phyloP scores from a whole-genome alignment of 1,284 basidiomycete genomes.

The Pseudozyma flocculosa region DNA sequence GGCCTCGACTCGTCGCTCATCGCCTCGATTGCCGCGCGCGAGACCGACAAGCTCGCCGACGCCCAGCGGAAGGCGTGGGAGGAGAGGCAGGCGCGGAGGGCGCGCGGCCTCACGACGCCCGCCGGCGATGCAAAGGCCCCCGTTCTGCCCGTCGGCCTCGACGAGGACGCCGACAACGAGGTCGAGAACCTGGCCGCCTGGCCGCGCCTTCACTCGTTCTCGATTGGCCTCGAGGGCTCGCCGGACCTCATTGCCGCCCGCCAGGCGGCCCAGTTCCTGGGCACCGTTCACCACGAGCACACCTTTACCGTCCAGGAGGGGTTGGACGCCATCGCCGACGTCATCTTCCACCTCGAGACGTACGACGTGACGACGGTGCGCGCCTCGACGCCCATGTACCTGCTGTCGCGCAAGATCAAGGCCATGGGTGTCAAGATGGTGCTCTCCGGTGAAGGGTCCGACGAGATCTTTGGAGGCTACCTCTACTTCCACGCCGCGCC shows the following conservation, averaged over 20 bases:
- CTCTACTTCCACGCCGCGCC: conserved; percentile 99
- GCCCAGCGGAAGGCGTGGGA: conserved; percentile 64
- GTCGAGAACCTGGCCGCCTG: conserved; percentile 68
- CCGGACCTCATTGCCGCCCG: conserved; percentile 92
- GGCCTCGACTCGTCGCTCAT: conserved; percentile 96
- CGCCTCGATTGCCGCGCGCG: conserved; percentile 91
- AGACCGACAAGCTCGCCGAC: conserved; percentile 78
- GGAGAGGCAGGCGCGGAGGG: conserved; percentile 55
- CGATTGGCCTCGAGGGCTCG: conserved; percentile 90
- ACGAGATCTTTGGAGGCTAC: conserved; percentile 98
- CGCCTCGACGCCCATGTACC: conserved; percentile 95
- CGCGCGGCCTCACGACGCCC: conserved; percentile 42
- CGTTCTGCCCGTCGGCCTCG: conserved; percentile 57
- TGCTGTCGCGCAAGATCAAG: conserved; percentile 97
- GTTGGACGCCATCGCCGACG: conserved; percentile 93
- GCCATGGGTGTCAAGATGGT: conserved; percentile 99
- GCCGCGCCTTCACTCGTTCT: conserved; percentile 98
- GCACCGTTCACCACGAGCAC: conserved; percentile 96
- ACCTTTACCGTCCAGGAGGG: conserved; percentile 98
- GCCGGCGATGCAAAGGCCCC: conserved; percentile 52
- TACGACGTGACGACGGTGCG: conserved; percentile 99
- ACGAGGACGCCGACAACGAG: conserved; percentile 56
- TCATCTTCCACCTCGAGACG: conserved; percentile 98
- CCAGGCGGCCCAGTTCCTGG: conserved; percentile 89
- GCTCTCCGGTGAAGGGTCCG: conserved; percentile 92